Evolutionary conservation across 2,329 filamentous ascomycete species (phyloP), one percentile per base, ranked within the genome.

Genomic region (Setomelanomma holmii): DNA sequence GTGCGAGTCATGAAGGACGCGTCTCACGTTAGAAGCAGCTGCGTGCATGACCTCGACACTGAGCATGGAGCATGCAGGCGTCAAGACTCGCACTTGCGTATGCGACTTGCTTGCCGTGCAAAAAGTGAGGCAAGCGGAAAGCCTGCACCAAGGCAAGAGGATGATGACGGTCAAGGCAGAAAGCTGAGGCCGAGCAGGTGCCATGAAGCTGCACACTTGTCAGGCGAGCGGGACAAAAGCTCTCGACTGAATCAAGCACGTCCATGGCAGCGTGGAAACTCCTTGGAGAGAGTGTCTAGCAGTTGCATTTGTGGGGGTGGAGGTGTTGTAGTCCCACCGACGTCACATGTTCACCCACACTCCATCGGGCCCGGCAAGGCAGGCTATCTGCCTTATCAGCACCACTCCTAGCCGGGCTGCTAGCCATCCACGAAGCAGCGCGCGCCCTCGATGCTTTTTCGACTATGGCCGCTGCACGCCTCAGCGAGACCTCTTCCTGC

Each of bases 391-490:
- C 35, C 30, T 60, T 63, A 66, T 61, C 65, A 58, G 58, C 53
- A 41, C 44, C 24, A 41, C 38, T 33, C 48, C 24, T 46, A 38
- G 36, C 40, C 56, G 35, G 40, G 36, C 46, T 49, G 46, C 51
- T 60, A 55, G 56, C 56, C 51, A 51, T 57, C 38, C 46, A 56
- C 50, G 36, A 48, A 33, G 45, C 36, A 56, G 43, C 43, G 48
- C 52, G 42, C 36, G 44, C 33, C 24, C 55, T 47, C 51, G 40
- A 45, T 63, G 49, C 59, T 60, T 56, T 57, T 60, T 49, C 42
- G 44, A 62, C 30, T 50, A 64, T 63, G 62, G 54, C 53, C 51
- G 42, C 43, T 38, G 53, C 33, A 59, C 50, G 52, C 46, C 55
- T 48, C 40, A 24, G 40, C 24, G 36, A 47, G 40, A 44, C 30